These are phyloP conservation scores for Fragaria ananassa DNA, from an alignment of 306 rosid genomes.

Conservation along the genomic window DNA sequence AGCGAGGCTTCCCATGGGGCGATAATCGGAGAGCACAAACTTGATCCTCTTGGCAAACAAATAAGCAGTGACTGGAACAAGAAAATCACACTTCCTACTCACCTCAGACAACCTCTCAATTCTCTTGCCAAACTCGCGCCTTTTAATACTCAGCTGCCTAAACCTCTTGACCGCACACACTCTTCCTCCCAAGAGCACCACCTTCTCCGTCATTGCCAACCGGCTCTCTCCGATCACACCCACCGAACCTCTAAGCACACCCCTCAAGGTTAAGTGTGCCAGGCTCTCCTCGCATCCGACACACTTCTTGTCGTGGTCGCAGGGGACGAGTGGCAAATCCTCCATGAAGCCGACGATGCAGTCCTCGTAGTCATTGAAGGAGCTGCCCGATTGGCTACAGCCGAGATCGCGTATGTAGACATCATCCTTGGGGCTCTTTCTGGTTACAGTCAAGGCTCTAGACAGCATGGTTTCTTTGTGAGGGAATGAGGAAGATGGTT, in stretches of 20 bases:
- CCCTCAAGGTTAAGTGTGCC: conserved; percentile 19
- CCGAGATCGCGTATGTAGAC: not conserved
- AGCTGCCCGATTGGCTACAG: conserved; percentile 9
- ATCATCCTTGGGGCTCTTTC: conserved; percentile 15
- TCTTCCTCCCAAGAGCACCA: conserved; percentile 22
- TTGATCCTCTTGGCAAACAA: conserved; percentile 32
- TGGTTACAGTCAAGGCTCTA: conserved; percentile 15
- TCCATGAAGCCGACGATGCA: conserved; percentile 30
- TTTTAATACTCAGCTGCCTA: conserved; percentile 12
- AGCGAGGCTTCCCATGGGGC: conserved; percentile 33
- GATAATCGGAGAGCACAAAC: conserved; percentile 26
- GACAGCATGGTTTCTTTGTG: conserved; percentile 14
- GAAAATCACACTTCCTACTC: conserved; percentile 8
- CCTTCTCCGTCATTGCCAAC: conserved; percentile 31
- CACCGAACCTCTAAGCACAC: conserved; percentile 28
- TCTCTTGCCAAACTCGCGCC: conserved; percentile 27
- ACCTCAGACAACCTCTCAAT: conserved; percentile 18
- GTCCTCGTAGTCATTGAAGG: conserved; percentile 26
- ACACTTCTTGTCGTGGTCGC: conserved; percentile 4
- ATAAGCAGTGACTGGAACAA: conserved; percentile 25
- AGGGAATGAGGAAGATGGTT: not conserved
- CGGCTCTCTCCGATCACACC: conserved; percentile 28
- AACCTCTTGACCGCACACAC: conserved; percentile 30
- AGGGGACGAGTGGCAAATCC: conserved; percentile 21
- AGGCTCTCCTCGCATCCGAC: not conserved